Evolutionary conservation across 2,329 filamentous ascomycete species (phyloP), one percentile per base, ranked within the genome.

Genomic region (Alternaria burnsii): DNA sequence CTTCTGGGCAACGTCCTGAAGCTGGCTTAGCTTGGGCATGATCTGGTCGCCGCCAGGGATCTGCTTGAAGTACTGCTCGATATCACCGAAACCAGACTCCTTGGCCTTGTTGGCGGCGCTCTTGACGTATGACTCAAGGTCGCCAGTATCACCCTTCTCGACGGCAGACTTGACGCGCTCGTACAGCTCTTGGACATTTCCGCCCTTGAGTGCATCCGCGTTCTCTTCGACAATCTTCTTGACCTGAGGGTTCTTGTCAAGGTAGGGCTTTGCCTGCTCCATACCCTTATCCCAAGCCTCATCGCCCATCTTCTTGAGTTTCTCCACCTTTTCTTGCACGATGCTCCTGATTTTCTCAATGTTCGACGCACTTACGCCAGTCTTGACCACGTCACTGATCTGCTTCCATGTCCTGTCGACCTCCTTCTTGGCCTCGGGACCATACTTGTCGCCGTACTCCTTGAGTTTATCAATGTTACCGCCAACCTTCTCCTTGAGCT

Each of bases 401-500:
- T 93, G 85, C 28, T 84, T 75, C 86, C 89, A 92, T 1, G 90
- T 91, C 77, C 89, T 83, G 56, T 93, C 88, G 5, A 91, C 85
- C 76, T 91, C 85, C 83, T 92, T 89, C 85, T 92, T 91, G 0
- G 89, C 90, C 72, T 93, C 89, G 0, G 90, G 91, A 0, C 91
- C 91, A 70, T 90, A 90, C 60, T 87, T 82, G 14, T 92, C 86
- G 26, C 88, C 88, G 77, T 92, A 84, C 66, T 88, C 77, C 83
- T 91, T 91, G 51, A 93, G 81, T 74, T 91, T 85, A 51, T 91
- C 86, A 44, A 91, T 78, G 67, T 86, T 88, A 11, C 86, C 87
- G 14, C 90, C 90, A 9, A 93, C 79, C 79, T 90, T 89, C 72
- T 92, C 85, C 82, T 91, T 92, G 20, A 92, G 71, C 68, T 89